Evolutionary conservation across 495 filamentous ascomycete species (phyloP), one percentile per base, ranked within the genome.

Genomic region (Astrocystis sublimbata): DNA sequence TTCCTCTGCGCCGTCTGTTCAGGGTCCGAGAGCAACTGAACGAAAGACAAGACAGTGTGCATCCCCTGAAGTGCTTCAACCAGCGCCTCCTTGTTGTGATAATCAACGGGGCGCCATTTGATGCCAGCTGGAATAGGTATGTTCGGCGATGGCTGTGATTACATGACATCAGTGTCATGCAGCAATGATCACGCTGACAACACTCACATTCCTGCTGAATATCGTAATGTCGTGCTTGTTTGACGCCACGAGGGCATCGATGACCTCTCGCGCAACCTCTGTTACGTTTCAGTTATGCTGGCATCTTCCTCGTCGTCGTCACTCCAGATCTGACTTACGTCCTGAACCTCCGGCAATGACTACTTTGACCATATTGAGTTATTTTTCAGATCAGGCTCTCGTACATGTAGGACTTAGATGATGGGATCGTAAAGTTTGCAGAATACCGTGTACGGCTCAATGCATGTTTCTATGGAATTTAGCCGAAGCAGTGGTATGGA

Each of bases 31-130:
- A 74, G 68, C 9, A 62, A 40, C 5, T 67, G 57, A 30, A 85
- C 64, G 64, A 88, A 86, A 23, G 79, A 86, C 9, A 88, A 67
- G 5, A 88, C 63, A 0, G 83, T 86, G 59, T 86, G 78, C 1
- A 78, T 75, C 23, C 82, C 85, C 4, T 69, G 64, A 3, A 88
- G 69, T 4, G 63, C 55, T 53, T 76, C 35, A 0, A 68, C 65
- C 2, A 87, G 70, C 3, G 70, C 26, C 0, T 62, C 52, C 26
- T 65, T 60, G 63, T 82, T 69, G 7, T 73, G 46, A 64, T 86
- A 86, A 62, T 84, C 63, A 23, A 76, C 75, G 15, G 64, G 67
- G n/a, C 68, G 56, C 78, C 78, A 81, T 5, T 69, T 65, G 17
- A 76, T 58, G 28, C 68, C 67, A 4, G 57, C 24, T 7, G 57